Base-by-base conservation (phyloP, 306 rosid genomes). In the Datisca glomerata region DNA sequence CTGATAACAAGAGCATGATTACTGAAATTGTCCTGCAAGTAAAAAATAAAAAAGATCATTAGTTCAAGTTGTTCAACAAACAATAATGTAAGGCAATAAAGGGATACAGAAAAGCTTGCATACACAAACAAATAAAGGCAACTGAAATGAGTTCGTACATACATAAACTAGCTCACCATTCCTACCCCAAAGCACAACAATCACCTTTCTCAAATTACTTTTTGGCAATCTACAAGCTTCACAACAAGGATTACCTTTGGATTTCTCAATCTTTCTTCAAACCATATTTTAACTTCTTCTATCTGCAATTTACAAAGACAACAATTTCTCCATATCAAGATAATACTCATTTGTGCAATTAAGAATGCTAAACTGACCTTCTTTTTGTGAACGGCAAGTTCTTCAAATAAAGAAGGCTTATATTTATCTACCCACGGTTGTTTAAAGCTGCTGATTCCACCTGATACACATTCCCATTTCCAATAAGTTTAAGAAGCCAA, bases 371-470 rank as follows among this genome's bases (percentile, higher is more conserved):
- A 9, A 14, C 45, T 21, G 12, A 83, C 97, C 91, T 89, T 89
- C 63, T 76, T 89, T 71, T 83, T 83, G 56, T 83, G 83, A 65
- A 83, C 97, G 29, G 93, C 80, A 18, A 89, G 94, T 60, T 89
- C 95, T 41, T 76, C 84, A 29, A 80, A 59, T 1, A 66, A 80
- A 55, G 5, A 35, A 27, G 95, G 97, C 65, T 67, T 69, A 72
- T 87, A 80, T 57, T 82, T 83, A 54, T 89, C 75, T 47, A 80
- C 75, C 95, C 93, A 89, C 18, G 77, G 73, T 52, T 75, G 91
- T 38, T 70, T 66, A 15, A 50, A n/a, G 31, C 8, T 31, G 47
- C 57, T 64, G 65, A 55, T 51, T 27, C 41, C 70, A 68, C 77
- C 89, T 79, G 64, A 50, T 53, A 47, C 56, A 52, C 18, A 21